Conservation (phyloP, 2,329 filamentous ascomycete species). For the Trichophyton schoenleinii region DNA sequence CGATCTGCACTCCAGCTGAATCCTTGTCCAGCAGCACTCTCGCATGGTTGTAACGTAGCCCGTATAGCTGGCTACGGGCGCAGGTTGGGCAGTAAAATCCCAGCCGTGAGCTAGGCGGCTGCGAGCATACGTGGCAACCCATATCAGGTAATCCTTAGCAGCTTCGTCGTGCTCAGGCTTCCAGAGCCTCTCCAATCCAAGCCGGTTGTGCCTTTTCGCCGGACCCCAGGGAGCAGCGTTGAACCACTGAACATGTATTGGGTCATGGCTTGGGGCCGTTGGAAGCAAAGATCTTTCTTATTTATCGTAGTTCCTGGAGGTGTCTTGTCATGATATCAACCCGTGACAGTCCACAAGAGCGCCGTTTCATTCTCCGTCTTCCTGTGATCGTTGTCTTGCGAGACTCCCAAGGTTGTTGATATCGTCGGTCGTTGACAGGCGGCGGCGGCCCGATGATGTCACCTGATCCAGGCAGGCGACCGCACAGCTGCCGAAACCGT, state of each 20-base stretch:
- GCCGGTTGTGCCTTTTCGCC: not conserved
- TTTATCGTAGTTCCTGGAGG: not conserved
- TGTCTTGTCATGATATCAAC: not conserved
- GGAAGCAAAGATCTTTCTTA: not conserved
- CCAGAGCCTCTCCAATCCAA: not conserved
- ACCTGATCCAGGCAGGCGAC: conserved; percentile 11
- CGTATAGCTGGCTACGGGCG: conserved; percentile 56
- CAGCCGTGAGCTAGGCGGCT: conserved; percentile 43
- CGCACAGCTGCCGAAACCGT: not conserved
- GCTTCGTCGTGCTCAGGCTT: not conserved
- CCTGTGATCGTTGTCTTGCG: too few species aligned
- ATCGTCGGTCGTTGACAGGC: not conserved
- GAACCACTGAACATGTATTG: not conserved
- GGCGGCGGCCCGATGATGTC: conserved; percentile 10
- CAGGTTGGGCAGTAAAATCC: conserved; percentile 59
- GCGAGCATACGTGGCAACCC: conserved; percentile 56
- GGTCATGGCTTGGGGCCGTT: not conserved
- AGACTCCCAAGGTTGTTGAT: too few species aligned
- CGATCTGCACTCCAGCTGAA: conserved; percentile 34
- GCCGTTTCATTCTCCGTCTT: not conserved
- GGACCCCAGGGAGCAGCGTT: conserved; percentile 3
- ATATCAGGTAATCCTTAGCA: conserved; percentile 31
- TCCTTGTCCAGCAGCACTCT: conserved; percentile 53
- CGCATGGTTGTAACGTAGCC: conserved; percentile 48
- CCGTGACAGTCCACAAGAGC: conserved; percentile 14